Evolutionary conservation across 2,329 filamentous ascomycete species (phyloP), one percentile per base, ranked within the genome.

Genomic region (Ophiostoma triangulosporum): DNA sequence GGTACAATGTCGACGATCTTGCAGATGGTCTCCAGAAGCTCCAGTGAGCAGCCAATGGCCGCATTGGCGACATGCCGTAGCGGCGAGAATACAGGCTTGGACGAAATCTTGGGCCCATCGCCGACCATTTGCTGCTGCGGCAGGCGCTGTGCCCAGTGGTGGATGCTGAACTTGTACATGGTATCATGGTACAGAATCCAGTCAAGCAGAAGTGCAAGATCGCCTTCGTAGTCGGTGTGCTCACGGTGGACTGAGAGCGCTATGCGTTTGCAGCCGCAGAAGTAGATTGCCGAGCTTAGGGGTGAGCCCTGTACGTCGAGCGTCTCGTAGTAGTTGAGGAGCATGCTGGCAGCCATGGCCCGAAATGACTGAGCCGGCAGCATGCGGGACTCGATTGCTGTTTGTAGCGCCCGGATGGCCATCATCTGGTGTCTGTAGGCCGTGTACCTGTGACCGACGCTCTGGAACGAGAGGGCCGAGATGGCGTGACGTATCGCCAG

Each of bases 141-240:
- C 3, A 53, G 31, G 12, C 55, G 48, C 22, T 56, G 32, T 9
- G 14, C 15, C 59, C 59, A 60, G 55, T 60, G 59, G 33, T 58
- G 54, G 31, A 57, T 55, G 50, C 59, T 59, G 8, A 60, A 60
- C 49, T 60, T 60, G 54, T 60, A 59, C 43, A 60, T 24, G 20
- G 51, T 54, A 40, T 59, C 59, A 9, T 58, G 55, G 49, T 59
- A 60, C n/a, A 59, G 58, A 2, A 60, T 48, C 59, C 59, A 60
- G 43, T 60, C 59, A 2, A 60, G 50, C 1, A 60, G 51, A 12
- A 59, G 50, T 3, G 59, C 59, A 11, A 45, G 29, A 24, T 60
- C 59, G 29, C 59, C 59, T 6, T 58, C 53, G 40, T 59, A 60
- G 27, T 50, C 53, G 38, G 33, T 36, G 45, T 60, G 48, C n/a